These are phyloP conservation scores for Macrophomina tecta DNA, from an alignment of 2,329 filamentous ascomycete species.

Conservation along the genomic window DNA sequence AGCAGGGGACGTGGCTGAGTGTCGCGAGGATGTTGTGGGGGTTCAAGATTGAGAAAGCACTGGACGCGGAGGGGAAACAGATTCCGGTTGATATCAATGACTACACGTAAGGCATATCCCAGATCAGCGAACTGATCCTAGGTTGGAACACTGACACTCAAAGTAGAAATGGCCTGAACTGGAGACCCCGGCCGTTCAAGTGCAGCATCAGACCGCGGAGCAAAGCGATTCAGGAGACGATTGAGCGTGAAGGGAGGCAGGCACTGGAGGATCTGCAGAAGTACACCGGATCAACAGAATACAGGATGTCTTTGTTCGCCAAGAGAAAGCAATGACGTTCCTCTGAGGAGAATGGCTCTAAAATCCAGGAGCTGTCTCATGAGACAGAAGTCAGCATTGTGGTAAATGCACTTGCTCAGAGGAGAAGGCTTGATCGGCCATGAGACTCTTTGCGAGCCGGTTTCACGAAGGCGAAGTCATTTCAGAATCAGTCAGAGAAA, in stretches of 20 bases:
- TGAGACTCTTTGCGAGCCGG: no score
- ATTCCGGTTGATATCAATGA: constrained; percentile 63
- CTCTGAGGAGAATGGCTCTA: background rate
- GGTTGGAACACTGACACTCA: constrained; percentile 26
- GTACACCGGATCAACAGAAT: constrained; percentile 63
- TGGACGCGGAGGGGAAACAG: constrained; percentile 51
- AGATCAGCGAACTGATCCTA: no score
- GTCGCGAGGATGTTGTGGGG: constrained; percentile 64
- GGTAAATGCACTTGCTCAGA: no score
- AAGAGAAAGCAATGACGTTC: constrained; percentile 53
- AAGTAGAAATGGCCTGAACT: constrained; percentile 62
- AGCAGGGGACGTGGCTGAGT: constrained; percentile 66
- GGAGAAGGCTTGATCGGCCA: no score
- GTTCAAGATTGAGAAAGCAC: constrained; percentile 56
- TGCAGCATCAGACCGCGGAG: constrained; percentile 60
- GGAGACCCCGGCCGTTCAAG: constrained; percentile 62
- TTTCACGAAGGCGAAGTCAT: no score
- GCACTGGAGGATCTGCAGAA: constrained; percentile 59
- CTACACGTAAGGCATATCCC: constrained; percentile 53
- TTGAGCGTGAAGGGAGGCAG: constrained; percentile 59
- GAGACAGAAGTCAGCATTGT: no score
- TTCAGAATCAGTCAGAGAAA: no score
- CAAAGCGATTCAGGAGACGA: constrained; percentile 56
- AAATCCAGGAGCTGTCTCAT: no score
- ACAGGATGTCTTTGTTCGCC: constrained; percentile 51